phyloP scores from a whole-genome alignment of 345 rosid species.

The Durio zibethinus region DNA sequence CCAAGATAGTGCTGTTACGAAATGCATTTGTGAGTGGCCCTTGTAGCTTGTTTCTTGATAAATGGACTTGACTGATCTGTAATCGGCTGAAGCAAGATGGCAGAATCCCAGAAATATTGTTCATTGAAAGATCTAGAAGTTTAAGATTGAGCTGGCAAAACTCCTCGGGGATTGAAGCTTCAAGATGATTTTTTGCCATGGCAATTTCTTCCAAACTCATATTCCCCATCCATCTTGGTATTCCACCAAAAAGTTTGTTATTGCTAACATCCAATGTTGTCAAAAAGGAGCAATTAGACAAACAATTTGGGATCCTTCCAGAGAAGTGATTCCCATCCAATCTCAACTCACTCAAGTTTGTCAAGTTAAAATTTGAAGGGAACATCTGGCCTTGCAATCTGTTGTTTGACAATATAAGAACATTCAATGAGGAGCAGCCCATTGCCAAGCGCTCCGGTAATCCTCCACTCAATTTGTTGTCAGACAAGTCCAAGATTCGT shows the following conservation, averaged over 20 bases:
- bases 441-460: slow-evolving; percentile 5
- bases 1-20: not conserved
- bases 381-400: slow-evolving; percentile 23
- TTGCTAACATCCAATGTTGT: slow-evolving; percentile 5
- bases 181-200: not conserved
- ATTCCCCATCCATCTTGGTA: slow-evolving; percentile 14
- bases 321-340: slow-evolving; percentile 4
- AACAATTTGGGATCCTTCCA: slow-evolving; percentile 2
- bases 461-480: slow-evolving; percentile 16
- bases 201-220: not conserved
- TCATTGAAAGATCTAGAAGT: slow-evolving; percentile 14
- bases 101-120: slow-evolving; percentile 5
- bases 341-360: not conserved
- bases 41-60: not conserved
- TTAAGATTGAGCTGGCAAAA: not conserved
- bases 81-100: not conserved
- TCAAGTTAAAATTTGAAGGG: not conserved
- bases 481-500: slow-evolving; percentile 12
- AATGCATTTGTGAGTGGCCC: not conserved
- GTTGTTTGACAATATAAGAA: slow-evolving; percentile 20
- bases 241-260: not conserved
- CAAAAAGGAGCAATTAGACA: not conserved
- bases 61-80: not conserved
- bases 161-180: not conserved
- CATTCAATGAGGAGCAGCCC: not conserved